These are phyloP conservation scores for Phialophora expanda DNA, from an alignment of 2,329 filamentous ascomycete species.

Conservation along the genomic window DNA sequence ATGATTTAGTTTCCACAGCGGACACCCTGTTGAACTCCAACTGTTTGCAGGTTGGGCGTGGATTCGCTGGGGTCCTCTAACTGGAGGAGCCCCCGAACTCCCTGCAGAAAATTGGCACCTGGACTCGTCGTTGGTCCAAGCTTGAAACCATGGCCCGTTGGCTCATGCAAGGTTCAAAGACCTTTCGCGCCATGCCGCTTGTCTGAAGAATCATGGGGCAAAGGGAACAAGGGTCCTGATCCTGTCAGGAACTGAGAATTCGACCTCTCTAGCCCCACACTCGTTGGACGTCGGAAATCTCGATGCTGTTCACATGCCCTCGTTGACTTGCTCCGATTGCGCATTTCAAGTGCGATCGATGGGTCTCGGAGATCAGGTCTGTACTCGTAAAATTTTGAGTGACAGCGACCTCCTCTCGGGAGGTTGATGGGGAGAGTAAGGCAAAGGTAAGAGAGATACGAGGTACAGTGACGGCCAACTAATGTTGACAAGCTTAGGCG, in stretches of 20 bases:
- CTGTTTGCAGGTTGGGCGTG: background rate
- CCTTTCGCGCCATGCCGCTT: constrained; percentile 10
- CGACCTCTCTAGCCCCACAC: background rate
- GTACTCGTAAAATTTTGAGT: background rate
- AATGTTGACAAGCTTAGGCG: background rate
- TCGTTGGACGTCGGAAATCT: background rate
- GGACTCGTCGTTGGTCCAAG: background rate
- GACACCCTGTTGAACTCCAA: background rate
- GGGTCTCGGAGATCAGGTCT: background rate
- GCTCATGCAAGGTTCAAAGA: constrained; percentile 10
- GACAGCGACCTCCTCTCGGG: background rate
- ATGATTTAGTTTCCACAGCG: background rate
- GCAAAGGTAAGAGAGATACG: background rate
- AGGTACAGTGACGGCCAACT: background rate
- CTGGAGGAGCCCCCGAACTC: background rate
- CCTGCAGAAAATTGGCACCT: background rate
- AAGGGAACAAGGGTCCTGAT: background rate
- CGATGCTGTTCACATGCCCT: background rate
- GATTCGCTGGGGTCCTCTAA: background rate
- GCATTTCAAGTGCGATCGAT: background rate
- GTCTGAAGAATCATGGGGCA: background rate
- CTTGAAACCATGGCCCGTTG: constrained; percentile 3
- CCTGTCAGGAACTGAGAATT: background rate
- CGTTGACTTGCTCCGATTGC: background rate
- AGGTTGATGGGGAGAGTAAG: background rate